Conservation (phyloP, 371 early-diverging fungal genomes). For the Mucor irregularis region DNA sequence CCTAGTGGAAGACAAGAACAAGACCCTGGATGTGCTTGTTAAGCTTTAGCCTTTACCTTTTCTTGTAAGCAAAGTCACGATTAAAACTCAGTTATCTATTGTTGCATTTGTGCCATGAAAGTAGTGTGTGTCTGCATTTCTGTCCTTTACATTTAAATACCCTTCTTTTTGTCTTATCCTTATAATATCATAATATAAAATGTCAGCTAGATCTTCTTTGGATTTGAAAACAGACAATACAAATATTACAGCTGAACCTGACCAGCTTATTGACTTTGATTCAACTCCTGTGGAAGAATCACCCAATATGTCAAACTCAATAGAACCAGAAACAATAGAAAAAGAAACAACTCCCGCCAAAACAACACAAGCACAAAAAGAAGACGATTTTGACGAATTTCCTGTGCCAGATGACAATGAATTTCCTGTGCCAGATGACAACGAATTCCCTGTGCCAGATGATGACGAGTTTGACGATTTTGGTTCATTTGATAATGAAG, state of each 20-base stretch:
- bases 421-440: neutral
- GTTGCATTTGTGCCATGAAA: too few relatives aligned
- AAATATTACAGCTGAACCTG: too few relatives aligned
- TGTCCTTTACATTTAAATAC: too few relatives aligned
- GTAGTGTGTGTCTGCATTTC: too few relatives aligned
- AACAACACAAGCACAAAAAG: neutral
- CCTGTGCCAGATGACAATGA: neutral
- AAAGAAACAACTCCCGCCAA: neutral
- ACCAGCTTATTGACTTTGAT: too few relatives aligned
- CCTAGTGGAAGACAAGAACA: conserved; percentile 70
- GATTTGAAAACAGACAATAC: too few relatives aligned
- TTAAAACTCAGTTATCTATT: neutral
- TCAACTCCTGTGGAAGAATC: too few relatives aligned
- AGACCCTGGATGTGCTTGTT: conserved; percentile 55
- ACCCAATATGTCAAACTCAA: too few relatives aligned
- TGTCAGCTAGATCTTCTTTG: too few relatives aligned
- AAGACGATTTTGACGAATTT: neutral
- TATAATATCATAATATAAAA: too few relatives aligned
- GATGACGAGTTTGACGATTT: conserved; percentile 4
- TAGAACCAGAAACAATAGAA: neutral
- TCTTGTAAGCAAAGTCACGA: neutral
- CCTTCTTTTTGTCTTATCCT: too few relatives aligned
- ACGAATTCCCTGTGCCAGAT: neutral
- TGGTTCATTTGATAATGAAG: conserved; percentile 5
- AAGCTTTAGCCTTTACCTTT: conserved; percentile 11